Base-by-base conservation (phyloP, 345 rosid species). In the Diplotaxis tenuifolia region DNA sequence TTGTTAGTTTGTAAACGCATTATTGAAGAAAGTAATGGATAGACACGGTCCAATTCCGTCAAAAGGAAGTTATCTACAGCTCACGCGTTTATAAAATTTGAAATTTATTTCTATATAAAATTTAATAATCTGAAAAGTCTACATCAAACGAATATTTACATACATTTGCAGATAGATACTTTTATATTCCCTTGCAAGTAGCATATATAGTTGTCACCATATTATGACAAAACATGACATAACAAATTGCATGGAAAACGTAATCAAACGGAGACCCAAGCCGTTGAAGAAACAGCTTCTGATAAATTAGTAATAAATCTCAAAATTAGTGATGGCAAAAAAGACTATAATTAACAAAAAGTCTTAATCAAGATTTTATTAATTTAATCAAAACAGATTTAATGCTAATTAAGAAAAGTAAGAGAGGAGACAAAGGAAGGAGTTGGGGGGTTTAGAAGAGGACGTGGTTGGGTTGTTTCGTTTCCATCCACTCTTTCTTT, bases 381-480 rank as follows among this genome's bases (percentile, higher is more conserved):
- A 64, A 16, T 56, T 38, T 27, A 47, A 25, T 49, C 1, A 54
- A 61, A 56, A 68, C 7, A 70, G 9, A 55, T 5, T 56, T 38
- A 69, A 68, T 70, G 65, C 67, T 58, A 72, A 72, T 40, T 67
- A 77, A 72, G 73, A 72, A 72, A 67, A 55, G 58, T 38, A 62
- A 20, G 62, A n/a, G 42, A 65, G 67, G 14, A 63, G 54, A 53
- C 47, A 62, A 31, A n/a, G 29, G 65, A 54, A 29, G 40, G 57
- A 65, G 76, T 71, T 71, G 69, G 70, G 76, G 45, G 50, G 50
- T 45, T 59, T 38, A 59, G 76, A 71, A 53, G 70, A 65, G 54
- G 77, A 72, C 81, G 81, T 77, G 77, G 77, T 72, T 72, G 81
- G 60, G 65, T 66, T 77, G 73, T 61, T 76, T 70, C 68, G 60